Percentiles rank a stretch among this genome's conserved stretches.
Conservation (phyloP, 1,284 basidiomycete species). For the Ganoderma lucidum region DNA sequence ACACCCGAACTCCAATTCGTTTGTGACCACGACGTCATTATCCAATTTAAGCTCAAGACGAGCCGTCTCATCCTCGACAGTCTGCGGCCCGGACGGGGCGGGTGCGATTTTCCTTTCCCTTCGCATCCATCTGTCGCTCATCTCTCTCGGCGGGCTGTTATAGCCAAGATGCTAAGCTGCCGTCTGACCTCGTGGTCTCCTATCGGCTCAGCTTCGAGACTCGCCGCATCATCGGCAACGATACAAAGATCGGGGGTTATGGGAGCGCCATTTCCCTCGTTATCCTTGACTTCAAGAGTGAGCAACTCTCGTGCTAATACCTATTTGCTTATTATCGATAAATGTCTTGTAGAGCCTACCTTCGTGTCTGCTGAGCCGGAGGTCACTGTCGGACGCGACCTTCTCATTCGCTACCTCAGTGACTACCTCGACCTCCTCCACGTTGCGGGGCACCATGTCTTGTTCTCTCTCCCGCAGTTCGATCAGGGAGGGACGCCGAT, state of each 20-base stretch:
- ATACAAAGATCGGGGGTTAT: constrained; percentile 35
- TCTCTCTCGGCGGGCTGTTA: neutral
- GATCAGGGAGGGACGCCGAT: constrained; percentile 34
- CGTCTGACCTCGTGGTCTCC: constrained; percentile 23
- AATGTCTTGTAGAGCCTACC: constrained; percentile 14
- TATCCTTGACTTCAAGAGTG: constrained; percentile 32
- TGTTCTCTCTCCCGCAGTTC: constrained; percentile 43
- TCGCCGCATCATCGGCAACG: constrained; percentile 31
- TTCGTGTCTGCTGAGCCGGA: constrained; percentile 19
- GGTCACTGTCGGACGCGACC: constrained; percentile 22
- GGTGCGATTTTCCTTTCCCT: constrained; percentile 1
- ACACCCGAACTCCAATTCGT: constrained; percentile 37
- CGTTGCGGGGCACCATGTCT: constrained; percentile 40
- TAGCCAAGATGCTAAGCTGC: constrained; percentile 15
- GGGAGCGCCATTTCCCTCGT: constrained; percentile 23
- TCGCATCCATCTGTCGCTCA: neutral
- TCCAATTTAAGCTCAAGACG: constrained; percentile 33
- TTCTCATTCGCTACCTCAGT: constrained; percentile 31
- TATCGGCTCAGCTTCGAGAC: constrained; percentile 35
- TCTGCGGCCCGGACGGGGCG: constrained; percentile 1
- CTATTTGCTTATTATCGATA: constrained; percentile 4
- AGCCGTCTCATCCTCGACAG: constrained; percentile 25
- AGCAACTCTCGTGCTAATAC: neutral
- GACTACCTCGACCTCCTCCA: constrained; percentile 39
- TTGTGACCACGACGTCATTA: constrained; percentile 40